Evolutionary conservation across 805 yeast genomes (phyloP).

Genomic region (Lipomyces japonicus): DNA sequence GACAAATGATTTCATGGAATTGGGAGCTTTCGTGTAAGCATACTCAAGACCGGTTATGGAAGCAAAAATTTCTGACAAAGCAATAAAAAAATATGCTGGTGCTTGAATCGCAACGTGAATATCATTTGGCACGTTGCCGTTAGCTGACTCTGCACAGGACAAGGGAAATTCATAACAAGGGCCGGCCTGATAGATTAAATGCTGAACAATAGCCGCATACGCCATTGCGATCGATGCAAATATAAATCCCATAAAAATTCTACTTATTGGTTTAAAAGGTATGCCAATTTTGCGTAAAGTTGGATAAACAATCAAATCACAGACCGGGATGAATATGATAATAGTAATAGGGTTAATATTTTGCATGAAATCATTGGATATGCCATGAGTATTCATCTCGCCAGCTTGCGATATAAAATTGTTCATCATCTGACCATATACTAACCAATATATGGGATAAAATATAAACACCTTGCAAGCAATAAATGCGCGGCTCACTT

Average conservation of each 20-base stretch:
- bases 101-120: conserved; percentile 68
- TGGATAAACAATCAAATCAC: conserved; percentile 59
- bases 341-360: conserved; percentile 72
- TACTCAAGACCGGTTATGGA: conserved; percentile 79
- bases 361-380: conserved; percentile 77
- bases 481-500: conserved; percentile 57
- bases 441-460: conserved; percentile 72
- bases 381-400: conserved; percentile 66
- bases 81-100: conserved; percentile 71
- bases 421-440: conserved; percentile 68
- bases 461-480: conserved; percentile 72
- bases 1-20: conserved; percentile 59
- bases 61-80: conserved; percentile 72
- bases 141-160: conserved; percentile 45
- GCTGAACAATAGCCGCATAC: conserved; percentile 73
- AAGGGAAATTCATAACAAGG: conserved; percentile 68
- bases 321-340: conserved; percentile 71
- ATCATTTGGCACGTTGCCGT: conserved; percentile 45
- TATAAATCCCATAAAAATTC: conserved; percentile 67
- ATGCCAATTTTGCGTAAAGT: conserved; percentile 46
- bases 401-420: conserved; percentile 73
- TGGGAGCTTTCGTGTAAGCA: conserved; percentile 80
- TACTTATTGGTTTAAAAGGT: conserved; percentile 65
- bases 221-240: conserved; percentile 63
- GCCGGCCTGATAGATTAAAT: conserved; percentile 61